phyloP scores from a whole-genome alignment of 495 filamentous ascomycete genomes.

The Aspergillus nidulans region DNA sequence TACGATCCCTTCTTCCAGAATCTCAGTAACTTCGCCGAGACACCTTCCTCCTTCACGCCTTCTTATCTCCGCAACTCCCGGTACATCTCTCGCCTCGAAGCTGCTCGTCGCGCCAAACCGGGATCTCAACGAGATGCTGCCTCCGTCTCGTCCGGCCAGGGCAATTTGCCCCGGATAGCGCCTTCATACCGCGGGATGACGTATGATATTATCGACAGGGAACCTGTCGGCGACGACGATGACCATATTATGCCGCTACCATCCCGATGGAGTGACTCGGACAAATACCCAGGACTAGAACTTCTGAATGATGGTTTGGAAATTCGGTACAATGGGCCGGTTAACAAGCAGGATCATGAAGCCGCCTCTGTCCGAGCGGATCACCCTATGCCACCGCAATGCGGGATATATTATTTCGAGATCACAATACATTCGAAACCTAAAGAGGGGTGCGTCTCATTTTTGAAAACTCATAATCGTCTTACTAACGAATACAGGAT shows the following conservation, averaged over 20 bases:
- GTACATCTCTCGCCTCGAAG: constrained; percentile 70
- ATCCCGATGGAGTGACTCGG: constrained; percentile 73
- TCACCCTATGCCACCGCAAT: constrained; percentile 84
- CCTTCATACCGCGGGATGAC: constrained; percentile 77
- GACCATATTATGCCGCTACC: constrained; percentile 65
- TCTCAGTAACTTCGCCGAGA: constrained; percentile 24
- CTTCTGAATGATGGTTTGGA: constrained; percentile 70
- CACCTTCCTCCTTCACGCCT: constrained; percentile 64
- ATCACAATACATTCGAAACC: constrained; percentile 78
- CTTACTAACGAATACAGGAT: constrained; percentile 46
- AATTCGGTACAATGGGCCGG: constrained; percentile 64
- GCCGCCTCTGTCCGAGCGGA: constrained; percentile 82
- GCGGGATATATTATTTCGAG: constrained; percentile 96
- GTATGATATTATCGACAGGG: constrained; percentile 81
- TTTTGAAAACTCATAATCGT: neutral
- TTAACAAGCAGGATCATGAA: constrained; percentile 70
- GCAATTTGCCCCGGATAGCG: constrained; percentile 60
- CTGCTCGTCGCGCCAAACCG: constrained; percentile 60
- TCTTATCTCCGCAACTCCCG: constrained; percentile 76
- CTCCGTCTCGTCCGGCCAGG: constrained; percentile 59
- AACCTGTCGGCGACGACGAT: constrained; percentile 52
- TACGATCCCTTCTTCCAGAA: constrained; percentile 28
- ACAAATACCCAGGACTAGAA: constrained; percentile 72
- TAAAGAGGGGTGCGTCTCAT: constrained; percentile 73
- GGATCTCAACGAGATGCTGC: constrained; percentile 44